Conservation (phyloP, 129 eudicot genomes). For the Cynara cardunculus region DNA sequence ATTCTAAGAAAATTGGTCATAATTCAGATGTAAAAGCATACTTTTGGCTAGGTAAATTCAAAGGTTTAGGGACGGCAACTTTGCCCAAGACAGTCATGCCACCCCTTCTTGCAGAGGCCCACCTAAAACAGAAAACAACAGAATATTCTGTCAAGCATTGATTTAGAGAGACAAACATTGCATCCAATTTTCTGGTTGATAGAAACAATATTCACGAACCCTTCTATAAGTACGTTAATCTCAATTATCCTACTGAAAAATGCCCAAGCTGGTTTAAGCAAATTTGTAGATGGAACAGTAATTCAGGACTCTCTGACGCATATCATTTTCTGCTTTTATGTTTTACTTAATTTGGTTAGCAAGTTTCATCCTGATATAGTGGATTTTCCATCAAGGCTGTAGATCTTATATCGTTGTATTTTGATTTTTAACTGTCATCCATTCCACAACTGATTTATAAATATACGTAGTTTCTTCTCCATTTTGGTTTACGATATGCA, state of each 20-base stretch:
- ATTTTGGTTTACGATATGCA: not conserved
- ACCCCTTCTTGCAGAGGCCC: slow-evolving; percentile 91
- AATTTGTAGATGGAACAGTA: not conserved
- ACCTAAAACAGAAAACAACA: slow-evolving; percentile 38
- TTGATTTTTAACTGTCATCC: not conserved
- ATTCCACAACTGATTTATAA: not conserved
- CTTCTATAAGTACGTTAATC: not conserved
- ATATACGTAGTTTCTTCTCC: not conserved
- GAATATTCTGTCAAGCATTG: not conserved
- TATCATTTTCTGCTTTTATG: not conserved
- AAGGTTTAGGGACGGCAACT: slow-evolving; percentile 96
- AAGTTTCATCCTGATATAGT: not conserved
- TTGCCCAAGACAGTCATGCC: slow-evolving; percentile 96
- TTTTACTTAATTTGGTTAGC: not conserved
- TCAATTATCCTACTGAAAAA: not conserved
- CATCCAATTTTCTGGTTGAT: not conserved
- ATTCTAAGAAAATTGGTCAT: not conserved
- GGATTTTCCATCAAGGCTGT: not conserved
- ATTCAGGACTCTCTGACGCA: not conserved
- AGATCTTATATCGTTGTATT: slow-evolving; percentile 2
- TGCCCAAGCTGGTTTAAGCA: not conserved
- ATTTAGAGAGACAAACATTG: not conserved
- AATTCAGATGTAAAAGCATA: slow-evolving; percentile 24
- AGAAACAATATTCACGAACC: not conserved
- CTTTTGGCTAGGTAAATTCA: slow-evolving; percentile 98